These are phyloP conservation scores for Hanseniaspora gamundiae DNA, from an alignment of 1,139 yeast genomes.

Conservation along the genomic window DNA sequence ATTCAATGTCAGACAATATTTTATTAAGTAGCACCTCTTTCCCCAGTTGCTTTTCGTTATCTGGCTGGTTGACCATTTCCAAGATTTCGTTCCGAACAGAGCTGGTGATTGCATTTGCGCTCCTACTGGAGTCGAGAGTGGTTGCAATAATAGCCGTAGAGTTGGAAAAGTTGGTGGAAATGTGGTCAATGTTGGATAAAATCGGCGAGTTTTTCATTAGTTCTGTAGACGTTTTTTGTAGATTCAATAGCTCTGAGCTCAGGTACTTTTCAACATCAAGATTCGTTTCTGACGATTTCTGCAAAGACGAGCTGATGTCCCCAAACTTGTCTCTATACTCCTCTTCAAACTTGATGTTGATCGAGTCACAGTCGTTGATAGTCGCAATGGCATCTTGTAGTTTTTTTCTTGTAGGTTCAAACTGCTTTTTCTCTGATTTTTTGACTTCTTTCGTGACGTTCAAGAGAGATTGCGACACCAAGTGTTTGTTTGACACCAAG, in stretches of 20 bases:
- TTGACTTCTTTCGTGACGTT: slow-evolving; percentile 24
- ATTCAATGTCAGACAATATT: slow-evolving; percentile 10
- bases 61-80: slow-evolving; percentile 7
- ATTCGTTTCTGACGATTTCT: slow-evolving; percentile 11
- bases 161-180: not conserved
- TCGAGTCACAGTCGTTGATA: slow-evolving; percentile 26
- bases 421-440: slow-evolving; percentile 20
- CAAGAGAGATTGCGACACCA: slow-evolving; percentile 20
- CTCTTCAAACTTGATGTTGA: slow-evolving; percentile 18
- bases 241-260: not conserved
- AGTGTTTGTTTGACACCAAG: slow-evolving; percentile 20
- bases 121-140: not conserved
- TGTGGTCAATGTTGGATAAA: not conserved
- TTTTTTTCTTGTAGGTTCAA: slow-evolving; percentile 21
- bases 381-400: slow-evolving; percentile 27
- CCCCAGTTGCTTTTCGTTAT: slow-evolving; percentile 6
- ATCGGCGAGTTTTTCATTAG: not conserved
- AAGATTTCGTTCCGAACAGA: not conserved
- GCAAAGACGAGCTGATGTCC: slow-evolving; percentile 11
- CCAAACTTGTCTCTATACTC: slow-evolving; percentile 13
- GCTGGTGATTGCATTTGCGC: not conserved
- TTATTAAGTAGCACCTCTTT: slow-evolving; percentile 8
- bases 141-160: not conserved
- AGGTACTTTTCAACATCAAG: slow-evolving; percentile 12
- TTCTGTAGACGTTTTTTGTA: not conserved